Conservation (phyloP, 23 red algal species). For the Porphyridium purpureum region DNA sequence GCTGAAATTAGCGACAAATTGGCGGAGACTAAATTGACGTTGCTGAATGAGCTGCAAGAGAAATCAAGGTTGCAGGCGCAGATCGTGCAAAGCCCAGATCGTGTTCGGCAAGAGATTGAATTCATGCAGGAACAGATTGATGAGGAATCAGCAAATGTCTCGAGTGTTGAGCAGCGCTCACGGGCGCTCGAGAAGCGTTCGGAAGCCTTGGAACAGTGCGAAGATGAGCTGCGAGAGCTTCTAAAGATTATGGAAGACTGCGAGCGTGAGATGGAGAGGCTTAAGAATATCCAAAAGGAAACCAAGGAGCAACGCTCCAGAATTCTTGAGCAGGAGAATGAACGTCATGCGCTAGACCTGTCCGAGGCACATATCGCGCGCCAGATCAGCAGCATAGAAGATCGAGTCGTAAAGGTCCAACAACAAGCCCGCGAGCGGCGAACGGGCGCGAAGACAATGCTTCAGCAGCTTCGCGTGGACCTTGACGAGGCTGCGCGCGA, state of each 20-base stretch:
- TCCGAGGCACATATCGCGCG: slow-evolving; percentile 22
- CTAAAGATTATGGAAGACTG: slow-evolving; percentile 18
- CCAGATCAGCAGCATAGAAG: slow-evolving; percentile 29
- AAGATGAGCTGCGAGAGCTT: slow-evolving; percentile 12
- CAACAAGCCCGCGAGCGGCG: slow-evolving; percentile 27
- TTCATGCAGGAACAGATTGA: slow-evolving; percentile 43
- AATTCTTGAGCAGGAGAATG: slow-evolving; percentile 28
- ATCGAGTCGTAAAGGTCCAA: slow-evolving; percentile 35
- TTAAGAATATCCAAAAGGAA: slow-evolving; percentile 10
- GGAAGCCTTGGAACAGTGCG: slow-evolving; percentile 16
- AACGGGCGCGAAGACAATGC: slow-evolving; percentile 3
- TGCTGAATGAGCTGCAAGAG: slow-evolving; percentile 33
- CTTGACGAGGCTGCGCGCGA: slow-evolving; percentile 1
- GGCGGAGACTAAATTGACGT: slow-evolving; percentile 13
- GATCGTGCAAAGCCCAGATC: slow-evolving; percentile 75
- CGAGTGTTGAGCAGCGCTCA: slow-evolving; percentile 16
- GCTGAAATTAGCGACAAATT: slow-evolving; percentile 25
- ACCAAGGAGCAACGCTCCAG: slow-evolving; percentile 15
- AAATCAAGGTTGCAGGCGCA: slow-evolving; percentile 23
- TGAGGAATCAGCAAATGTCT: slow-evolving; percentile 24
- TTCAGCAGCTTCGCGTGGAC: slow-evolving; percentile 4
- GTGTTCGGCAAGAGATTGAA: slow-evolving; percentile 52
- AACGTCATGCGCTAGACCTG: slow-evolving; percentile 21
- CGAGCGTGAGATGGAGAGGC: slow-evolving; percentile 13
- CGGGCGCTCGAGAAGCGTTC: slow-evolving; percentile 6